phyloP scores from a whole-genome alignment of 1,139 yeast species.

The Geotrichum reessii region DNA sequence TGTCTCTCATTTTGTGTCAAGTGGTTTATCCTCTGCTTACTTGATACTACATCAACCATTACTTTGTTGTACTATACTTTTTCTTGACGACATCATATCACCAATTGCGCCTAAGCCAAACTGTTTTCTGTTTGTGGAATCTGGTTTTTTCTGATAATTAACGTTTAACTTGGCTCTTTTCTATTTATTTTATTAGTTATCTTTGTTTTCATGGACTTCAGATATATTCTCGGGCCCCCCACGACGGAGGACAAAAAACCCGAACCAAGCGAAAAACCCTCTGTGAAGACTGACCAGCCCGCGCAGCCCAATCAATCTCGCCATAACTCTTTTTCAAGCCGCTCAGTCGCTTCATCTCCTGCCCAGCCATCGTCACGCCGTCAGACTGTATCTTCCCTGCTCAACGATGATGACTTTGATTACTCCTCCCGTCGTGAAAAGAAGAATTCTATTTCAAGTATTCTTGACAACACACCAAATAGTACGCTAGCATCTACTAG shows the following conservation, averaged over 20 bases:
- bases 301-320: background rate
- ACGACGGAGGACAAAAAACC: conserved; percentile 5
- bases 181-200: no score
- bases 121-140: background rate
- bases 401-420: conserved; percentile 26
- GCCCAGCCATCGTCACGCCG: conserved; percentile 22
- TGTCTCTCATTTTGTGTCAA: background rate
- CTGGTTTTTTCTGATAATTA: background rate
- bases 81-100: background rate
- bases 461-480: conserved; percentile 1
- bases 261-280: background rate
- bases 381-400: conserved; percentile 29
- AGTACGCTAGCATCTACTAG: background rate
- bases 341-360: conserved; percentile 4
- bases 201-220: conserved; percentile 12
- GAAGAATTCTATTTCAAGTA: conserved; percentile 1
- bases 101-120: background rate
- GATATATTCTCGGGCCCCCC: conserved; percentile 6
- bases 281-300: background rate
- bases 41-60: background rate
- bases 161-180: background rate
- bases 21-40: background rate
- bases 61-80: background rate
- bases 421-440: background rate
- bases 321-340: conserved; percentile 2